phyloP scores from a whole-genome alignment of 352 stramenopile species.

The Globisporangium okanoganense region DNA sequence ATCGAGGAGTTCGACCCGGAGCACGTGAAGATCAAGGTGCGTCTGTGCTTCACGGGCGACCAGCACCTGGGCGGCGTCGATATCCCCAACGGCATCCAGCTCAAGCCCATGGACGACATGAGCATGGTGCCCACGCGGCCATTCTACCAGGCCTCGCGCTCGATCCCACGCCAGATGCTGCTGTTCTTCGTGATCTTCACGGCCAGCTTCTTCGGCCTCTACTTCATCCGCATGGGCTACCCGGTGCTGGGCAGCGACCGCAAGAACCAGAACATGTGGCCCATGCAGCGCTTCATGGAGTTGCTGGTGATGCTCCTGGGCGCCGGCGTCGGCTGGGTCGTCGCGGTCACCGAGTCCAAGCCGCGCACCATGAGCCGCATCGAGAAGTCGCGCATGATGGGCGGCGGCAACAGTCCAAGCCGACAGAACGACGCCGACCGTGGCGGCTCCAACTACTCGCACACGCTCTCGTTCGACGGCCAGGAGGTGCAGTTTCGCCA shows the following conservation, averaged over 20 bases:
- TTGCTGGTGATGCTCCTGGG: constrained; percentile 66
- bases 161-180: constrained; percentile 61
- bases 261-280: constrained; percentile 77
- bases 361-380: constrained; percentile 69
- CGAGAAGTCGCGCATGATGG: constrained; percentile 73
- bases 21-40: constrained; percentile 60
- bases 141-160: constrained; percentile 72
- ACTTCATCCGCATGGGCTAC: constrained; percentile 71
- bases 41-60: constrained; percentile 77
- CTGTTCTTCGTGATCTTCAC: constrained; percentile 83
- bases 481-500: constrained; percentile 77
- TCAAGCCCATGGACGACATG: constrained; percentile 81
- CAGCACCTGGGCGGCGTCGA: constrained; percentile 71
- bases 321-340: constrained; percentile 49
- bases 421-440: constrained; percentile 40
- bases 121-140: constrained; percentile 74
- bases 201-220: constrained; percentile 61
- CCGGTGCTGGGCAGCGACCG: constrained; percentile 56
- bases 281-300: constrained; percentile 77
- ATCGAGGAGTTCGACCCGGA: constrained; percentile 76
- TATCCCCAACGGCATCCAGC: constrained; percentile 66
- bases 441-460: constrained; percentile 55
- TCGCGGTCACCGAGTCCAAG: constrained; percentile 61
- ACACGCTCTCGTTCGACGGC: constrained; percentile 76
- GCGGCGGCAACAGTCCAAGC: constrained; percentile 27